Conservation (phyloP, 768 basidiomycete genomes). For the Sporobolomyces pararoseus region DNA sequence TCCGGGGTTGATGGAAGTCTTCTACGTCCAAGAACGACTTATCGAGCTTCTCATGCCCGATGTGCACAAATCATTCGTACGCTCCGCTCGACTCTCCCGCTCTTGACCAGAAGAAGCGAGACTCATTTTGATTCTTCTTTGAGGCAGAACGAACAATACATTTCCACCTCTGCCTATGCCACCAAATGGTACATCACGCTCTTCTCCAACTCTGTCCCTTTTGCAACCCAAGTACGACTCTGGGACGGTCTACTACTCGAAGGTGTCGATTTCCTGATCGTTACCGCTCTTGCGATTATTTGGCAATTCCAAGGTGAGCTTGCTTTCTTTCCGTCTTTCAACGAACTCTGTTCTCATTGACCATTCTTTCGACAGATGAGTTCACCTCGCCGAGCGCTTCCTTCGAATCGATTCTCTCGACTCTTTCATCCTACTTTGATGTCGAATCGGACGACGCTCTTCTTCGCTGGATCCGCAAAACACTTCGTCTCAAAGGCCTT, state of each 20-base stretch:
- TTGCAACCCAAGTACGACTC: slow-evolving; percentile 84
- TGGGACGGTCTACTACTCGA: slow-evolving; percentile 94
- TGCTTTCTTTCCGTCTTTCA: no score
- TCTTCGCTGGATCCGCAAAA: slow-evolving; percentile 71
- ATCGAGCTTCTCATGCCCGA: slow-evolving; percentile 83
- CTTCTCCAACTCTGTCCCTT: slow-evolving; percentile 91
- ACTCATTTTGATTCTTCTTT: background rate
- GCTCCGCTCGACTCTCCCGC: background rate
- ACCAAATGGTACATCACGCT: slow-evolving; percentile 99
- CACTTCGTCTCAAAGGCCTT: slow-evolving; percentile 59
- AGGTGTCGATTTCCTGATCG: slow-evolving; percentile 80
- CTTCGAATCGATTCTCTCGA: slow-evolving; percentile 87
- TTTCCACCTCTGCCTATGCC: slow-evolving; percentile 89
- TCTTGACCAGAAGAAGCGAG: background rate
- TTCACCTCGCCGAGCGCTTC: slow-evolving; percentile 70
- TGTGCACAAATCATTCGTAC: slow-evolving; percentile 72
- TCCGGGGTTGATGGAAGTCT: slow-evolving; percentile 89
- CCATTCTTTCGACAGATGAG: slow-evolving; percentile 63
- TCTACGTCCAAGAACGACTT: slow-evolving; percentile 89
- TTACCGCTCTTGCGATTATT: slow-evolving; percentile 78
- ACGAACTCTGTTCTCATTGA: no score
- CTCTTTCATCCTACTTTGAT: slow-evolving; percentile 90
- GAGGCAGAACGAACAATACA: slow-evolving; percentile 70
- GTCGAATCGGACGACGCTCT: slow-evolving; percentile 82
- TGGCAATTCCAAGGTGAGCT: slow-evolving; percentile 81